Base-by-base conservation (phyloP, 345 rosid genomes). In the Lenwebbia sp. region DNA sequence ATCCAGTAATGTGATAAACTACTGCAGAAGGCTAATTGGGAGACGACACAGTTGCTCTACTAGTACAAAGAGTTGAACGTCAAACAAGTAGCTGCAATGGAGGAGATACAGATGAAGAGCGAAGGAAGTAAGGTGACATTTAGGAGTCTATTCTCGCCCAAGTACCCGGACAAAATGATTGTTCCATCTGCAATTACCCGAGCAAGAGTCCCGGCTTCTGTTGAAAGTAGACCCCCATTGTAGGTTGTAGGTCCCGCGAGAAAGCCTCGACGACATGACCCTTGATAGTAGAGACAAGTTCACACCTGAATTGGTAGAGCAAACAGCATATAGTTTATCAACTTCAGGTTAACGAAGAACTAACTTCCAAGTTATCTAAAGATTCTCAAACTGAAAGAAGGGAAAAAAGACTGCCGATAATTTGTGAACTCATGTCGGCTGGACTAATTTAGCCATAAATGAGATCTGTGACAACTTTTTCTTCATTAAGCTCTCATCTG, bases 241-340 rank as follows among this genome's bases (percentile, higher is more conserved):
- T 94, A 98, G 41, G 99, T 95, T 96, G 95, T 94, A 98, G 41
- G 99, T 98, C 89, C 99, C 99, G 2, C 94, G 94, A 1, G 99
- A 94, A 60, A 95, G 96, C 90, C 99, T 90, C 23, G 99, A 95
- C 10, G 98, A 96, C 99, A 96, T 94, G 47, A 98, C 98, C 25
- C 98, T 92, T 26, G 99, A 98, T 13, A 96, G 95, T 83, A 98
- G 92, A 7, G 99, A 92, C 84, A 98, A 90, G 89, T 96, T 98
- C 60, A 98, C 99, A 23, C 99, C 99, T 96, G 88, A 14, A 88
- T 19, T 44, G 56, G 65, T 10, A 85, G 44, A 55, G 9, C 33
- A 53, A 26, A 65, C 44, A 30, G 44, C 44, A 30, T 17, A 65
- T 8, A 10, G 76, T 65, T 65, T 65, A 65, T 65, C 76, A 17